A percentile compares a stretch with the other conserved stretches of the same genome.
These are phyloP conservation scores for Protomyces pachydermus DNA, from an alignment of 1,139 yeast genomes.

Conservation along the genomic window DNA sequence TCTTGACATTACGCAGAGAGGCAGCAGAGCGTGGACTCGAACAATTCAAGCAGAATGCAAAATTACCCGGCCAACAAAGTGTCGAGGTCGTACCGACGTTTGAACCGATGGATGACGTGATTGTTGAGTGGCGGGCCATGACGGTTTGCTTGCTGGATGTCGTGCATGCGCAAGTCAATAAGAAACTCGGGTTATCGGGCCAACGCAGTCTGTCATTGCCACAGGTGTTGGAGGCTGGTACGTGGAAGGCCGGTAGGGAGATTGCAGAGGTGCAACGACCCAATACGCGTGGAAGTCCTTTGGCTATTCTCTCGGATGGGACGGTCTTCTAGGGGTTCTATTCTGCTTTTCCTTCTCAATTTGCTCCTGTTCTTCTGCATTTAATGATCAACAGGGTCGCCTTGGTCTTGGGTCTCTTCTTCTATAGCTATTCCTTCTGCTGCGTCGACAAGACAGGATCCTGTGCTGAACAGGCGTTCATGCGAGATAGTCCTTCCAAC, in stretches of 20 bases:
- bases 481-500: not conserved
- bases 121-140: constrained; percentile 61
- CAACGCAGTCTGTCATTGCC: constrained; percentile 45
- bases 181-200: constrained; percentile 39
- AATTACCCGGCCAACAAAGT: constrained; percentile 34
- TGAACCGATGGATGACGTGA: constrained; percentile 51
- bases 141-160: constrained; percentile 53
- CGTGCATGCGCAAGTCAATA: constrained; percentile 48
- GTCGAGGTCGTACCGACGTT: constrained; percentile 46
- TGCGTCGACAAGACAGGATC: too few relatives aligned
- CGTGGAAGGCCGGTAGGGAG: constrained; percentile 59
- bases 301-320: constrained; percentile 54
- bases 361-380: not conserved
- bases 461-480: not conserved
- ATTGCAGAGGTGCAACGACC: constrained; percentile 50
- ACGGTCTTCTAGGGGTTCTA: constrained; percentile 41
- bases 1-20: constrained; percentile 46
- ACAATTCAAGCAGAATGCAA: constrained; percentile 31
- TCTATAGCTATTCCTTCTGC: not conserved
- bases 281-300: constrained; percentile 54
- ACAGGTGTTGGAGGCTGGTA: constrained; percentile 59
- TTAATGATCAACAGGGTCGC: not conserved
- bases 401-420: not conserved
- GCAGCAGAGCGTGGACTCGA: constrained; percentile 42
- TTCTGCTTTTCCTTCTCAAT: not conserved